phyloP scores from a whole-genome alignment of 2,329 filamentous ascomycete genomes.

The Aspergillus puulaauensis region DNA sequence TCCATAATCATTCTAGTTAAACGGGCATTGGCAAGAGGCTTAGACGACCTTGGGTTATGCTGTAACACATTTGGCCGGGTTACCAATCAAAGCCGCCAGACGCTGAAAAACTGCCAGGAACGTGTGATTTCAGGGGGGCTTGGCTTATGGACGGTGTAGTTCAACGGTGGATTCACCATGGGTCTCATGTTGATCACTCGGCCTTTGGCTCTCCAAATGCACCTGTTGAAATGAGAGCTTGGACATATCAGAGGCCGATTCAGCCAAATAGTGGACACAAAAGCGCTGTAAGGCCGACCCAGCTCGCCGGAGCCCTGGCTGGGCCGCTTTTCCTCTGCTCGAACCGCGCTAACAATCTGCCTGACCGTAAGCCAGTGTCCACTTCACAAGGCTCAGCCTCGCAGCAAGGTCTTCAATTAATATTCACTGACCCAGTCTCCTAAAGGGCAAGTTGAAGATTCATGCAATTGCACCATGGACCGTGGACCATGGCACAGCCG shows the following conservation, averaged over 20 bases:
- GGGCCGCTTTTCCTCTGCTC: background rate
- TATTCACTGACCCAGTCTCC: too few species aligned
- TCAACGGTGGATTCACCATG: background rate
- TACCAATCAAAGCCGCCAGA: background rate
- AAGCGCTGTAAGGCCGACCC: too few species aligned
- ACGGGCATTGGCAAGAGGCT: background rate
- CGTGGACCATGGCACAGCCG: background rate
- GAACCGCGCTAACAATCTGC: background rate
- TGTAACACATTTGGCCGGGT: background rate
- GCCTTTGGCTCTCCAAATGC: too few species aligned
- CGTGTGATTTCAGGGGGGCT: background rate
- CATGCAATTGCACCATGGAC: too few species aligned
- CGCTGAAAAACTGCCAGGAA: background rate
- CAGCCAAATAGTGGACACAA: too few species aligned
- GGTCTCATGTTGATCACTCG: background rate
- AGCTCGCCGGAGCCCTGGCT: too few species aligned
- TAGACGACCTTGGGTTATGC: background rate
- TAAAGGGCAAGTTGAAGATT: background rate
- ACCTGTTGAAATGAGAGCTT: too few species aligned
- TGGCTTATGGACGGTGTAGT: background rate
- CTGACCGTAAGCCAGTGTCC: background rate
- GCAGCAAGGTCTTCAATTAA: too few species aligned
- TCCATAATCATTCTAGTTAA: background rate
- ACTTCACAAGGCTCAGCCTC: background rate
- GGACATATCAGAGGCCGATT: too few species aligned